Conservation (phyloP, 176 grass and related monocot species). For the Olyra latifolia region DNA sequence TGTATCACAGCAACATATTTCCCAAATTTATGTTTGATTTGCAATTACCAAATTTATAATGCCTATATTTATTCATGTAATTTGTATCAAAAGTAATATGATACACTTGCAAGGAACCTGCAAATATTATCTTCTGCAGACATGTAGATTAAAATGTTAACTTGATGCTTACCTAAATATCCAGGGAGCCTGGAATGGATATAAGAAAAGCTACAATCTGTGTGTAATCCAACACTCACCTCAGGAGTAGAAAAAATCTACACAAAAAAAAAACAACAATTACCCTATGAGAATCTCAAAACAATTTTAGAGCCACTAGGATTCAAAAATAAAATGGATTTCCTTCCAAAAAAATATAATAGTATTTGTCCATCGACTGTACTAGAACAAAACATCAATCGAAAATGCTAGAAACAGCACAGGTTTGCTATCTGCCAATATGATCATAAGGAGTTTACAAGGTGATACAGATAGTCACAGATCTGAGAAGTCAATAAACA, state of each 20-base stretch:
- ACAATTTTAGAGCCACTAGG: neutral
- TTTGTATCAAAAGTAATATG: neutral
- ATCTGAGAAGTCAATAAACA: constrained; percentile 2
- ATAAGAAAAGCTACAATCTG: constrained; percentile 94
- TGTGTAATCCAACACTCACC: constrained; percentile 86
- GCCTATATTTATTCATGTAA: neutral
- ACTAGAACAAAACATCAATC: neutral
- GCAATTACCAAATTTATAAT: neutral
- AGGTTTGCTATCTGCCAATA: neutral
- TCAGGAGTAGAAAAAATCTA: constrained; percentile 88
- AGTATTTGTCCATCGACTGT: neutral
- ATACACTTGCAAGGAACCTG: neutral
- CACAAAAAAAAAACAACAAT: neutral
- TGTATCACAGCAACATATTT: neutral
- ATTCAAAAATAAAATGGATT: neutral
- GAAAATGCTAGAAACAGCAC: neutral
- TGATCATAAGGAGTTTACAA: constrained; percentile 13
- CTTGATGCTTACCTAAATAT: constrained; percentile 62
- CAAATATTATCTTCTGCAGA: neutral
- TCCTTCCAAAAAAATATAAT: neutral
- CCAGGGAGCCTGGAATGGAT: constrained; percentile 86
- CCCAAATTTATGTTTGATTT: constrained; percentile 12
- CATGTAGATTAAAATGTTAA: neutral
- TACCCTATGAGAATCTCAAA: neutral
- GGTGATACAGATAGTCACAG: neutral